Evolutionary conservation across 495 filamentous ascomycete genomes (phyloP), one percentile per base, ranked within the genome.

Genomic region (Penicillium waksmanii): DNA sequence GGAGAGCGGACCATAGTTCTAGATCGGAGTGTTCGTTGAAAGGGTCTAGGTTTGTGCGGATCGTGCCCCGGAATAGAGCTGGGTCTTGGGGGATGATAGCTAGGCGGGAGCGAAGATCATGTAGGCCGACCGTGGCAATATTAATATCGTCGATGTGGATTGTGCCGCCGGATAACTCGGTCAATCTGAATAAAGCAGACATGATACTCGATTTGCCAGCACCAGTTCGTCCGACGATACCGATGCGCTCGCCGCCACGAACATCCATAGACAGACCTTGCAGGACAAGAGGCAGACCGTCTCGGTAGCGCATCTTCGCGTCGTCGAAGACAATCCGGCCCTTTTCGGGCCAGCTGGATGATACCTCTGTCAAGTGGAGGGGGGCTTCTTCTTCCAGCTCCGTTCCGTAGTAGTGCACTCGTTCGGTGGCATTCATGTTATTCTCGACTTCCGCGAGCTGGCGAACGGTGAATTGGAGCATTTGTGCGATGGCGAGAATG

Each of bases 81-180:
- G 94, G 94, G 67, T 97, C 94, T 72, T 98, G 94, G 1, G 94
- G 94, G 68, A 98, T 97, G 76, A 97, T 97, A 25, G 94, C 89
- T 0, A 98, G 82, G 6, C 93, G 85, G 4, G 90, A 93, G 7
- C 94, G 88, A 40, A 98, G 85, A 62, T 96, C 92, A 35, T 91
- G 85, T 0, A 97, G 84, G 3, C 94, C 93, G 31, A 98, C 78
- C 0, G 80, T 93, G 35, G 85, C 83, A 61, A 97, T 97, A 69
- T 97, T 86, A 19, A 96, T 71, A n/a, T 87, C 93, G 68, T 98
- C 95, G 62, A 97, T 96, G 12, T 82, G 85, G 70, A 98, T 96
- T 46, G 77, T 82, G n/a, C 94, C 94, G 0, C 84, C 85, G 0
- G 86, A 90, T 6, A 97, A 77, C 70, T 97, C 94, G 2, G 92